phyloP scores from a whole-genome alignment of 805 yeast genomes.

The Teunomyces cretensis region DNA sequence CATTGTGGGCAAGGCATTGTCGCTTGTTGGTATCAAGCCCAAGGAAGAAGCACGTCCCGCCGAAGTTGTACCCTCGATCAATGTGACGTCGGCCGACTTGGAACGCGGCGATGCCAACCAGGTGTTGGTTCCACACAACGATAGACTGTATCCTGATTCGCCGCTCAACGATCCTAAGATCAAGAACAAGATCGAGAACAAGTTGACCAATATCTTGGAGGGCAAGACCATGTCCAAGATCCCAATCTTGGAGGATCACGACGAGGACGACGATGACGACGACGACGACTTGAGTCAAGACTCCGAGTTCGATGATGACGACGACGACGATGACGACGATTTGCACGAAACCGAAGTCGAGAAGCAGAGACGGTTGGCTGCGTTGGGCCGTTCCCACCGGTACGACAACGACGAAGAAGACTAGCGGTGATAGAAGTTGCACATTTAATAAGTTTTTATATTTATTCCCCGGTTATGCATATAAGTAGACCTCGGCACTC shows the following conservation, averaged over 20 bases:
- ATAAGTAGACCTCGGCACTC: not conserved
- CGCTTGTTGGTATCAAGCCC: conserved; percentile 52
- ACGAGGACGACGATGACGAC: not conserved
- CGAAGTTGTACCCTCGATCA: conserved; percentile 8
- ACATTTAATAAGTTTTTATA: not conserved
- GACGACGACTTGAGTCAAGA: conserved; percentile 21
- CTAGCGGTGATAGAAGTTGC: conserved; percentile 7
- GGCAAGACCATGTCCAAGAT: not conserved
- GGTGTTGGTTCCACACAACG: conserved; percentile 13
- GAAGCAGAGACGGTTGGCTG: conserved; percentile 59
- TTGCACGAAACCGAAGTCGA: conserved; percentile 64
- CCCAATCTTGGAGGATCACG: not conserved
- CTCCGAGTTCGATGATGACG: conserved; percentile 20
- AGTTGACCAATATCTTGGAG: conserved; percentile 15
- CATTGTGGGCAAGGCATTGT: conserved; percentile 47
- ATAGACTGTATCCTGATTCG: conserved; percentile 7
- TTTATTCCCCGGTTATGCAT: not conserved
- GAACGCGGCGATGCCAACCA: not conserved
- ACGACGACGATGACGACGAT: conserved; percentile 10
- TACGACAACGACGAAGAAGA: conserved; percentile 52
- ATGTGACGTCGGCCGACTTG: conserved; percentile 1
- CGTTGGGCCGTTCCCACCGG: conserved; percentile 48
- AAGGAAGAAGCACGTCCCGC: conserved; percentile 11
- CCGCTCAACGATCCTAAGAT: conserved; percentile 14
- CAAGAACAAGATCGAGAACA: conserved; percentile 16